Conservation (phyloP, 768 basidiomycete species). For the Calocybe cyanea region DNA sequence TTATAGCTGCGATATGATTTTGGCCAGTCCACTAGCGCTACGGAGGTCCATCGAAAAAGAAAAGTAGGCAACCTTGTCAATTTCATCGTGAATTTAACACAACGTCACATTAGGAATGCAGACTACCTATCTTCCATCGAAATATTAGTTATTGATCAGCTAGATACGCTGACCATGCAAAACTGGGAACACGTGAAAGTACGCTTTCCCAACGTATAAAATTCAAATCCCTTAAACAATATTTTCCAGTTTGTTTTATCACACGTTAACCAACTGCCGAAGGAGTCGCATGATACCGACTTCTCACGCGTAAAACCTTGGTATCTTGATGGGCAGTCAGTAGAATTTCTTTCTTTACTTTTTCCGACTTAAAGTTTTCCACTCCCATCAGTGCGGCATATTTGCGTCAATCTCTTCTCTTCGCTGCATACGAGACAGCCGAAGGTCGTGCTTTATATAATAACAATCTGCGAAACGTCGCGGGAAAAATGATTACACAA, state of each 20-base stretch:
- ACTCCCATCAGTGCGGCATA: constrained; percentile 59
- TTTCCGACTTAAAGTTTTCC: constrained; percentile 1
- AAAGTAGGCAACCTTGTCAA: constrained; percentile 51
- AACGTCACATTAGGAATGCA: constrained; percentile 47
- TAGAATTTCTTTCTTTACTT: background rate
- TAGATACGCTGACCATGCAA: constrained; percentile 94
- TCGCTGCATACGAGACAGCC: constrained; percentile 87
- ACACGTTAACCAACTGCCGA: constrained; percentile 84
- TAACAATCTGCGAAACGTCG: constrained; percentile 71
- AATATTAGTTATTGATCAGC: constrained; percentile 84
- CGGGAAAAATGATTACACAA: constrained; percentile 75
- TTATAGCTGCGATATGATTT: constrained; percentile 85
- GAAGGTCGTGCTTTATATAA: constrained; percentile 83
- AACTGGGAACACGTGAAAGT: constrained; percentile 99
- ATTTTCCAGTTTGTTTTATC: constrained; percentile 72
- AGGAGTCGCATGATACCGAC: constrained; percentile 90
- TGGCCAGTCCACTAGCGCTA: constrained; percentile 92
- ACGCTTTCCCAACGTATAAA: too few relatives aligned
- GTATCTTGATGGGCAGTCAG: constrained; percentile 94
- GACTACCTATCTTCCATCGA: constrained; percentile 96
- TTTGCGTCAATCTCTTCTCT: constrained; percentile 84
- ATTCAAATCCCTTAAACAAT: background rate
- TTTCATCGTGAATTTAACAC: background rate
- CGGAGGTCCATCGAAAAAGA: constrained; percentile 93
- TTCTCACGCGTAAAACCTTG: constrained; percentile 97